Evolutionary conservation across 2,329 filamentous ascomycete species (phyloP), one percentile per base, ranked within the genome.

Genomic region (Pseudocercospora musae): DNA sequence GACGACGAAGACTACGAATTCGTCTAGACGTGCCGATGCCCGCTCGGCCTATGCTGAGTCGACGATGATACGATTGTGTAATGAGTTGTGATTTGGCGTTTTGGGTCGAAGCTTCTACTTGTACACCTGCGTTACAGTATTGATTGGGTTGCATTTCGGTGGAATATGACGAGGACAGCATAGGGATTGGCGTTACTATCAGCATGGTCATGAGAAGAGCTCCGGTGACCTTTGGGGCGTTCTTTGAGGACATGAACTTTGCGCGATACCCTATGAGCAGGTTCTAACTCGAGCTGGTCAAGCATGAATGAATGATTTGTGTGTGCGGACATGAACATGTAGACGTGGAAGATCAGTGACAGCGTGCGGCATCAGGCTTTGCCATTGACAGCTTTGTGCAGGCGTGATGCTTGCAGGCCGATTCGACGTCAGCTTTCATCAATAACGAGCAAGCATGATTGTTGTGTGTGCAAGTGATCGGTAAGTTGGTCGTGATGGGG

Each of bases 1-100:
- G 68, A 66, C 23, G 70, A 71, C 25, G 74, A 75, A 64, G 74
- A 75, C 56, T 75, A 75, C 62, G 74, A 75, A 59, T 73, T 75
- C 62, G 68, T 75, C n/a, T n/a, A n/a, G n/a, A n/a, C n/a, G n/a
- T n/a, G n/a, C n/a, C n/a, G n/a, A n/a, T n/a, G n/a, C n/a, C n/a
- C n/a, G n/a, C n/a, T n/a, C n/a, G n/a, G n/a, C n/a, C n/a, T n/a
- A n/a, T n/a, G n/a, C n/a, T n/a, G n/a, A n/a, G n/a, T 23, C 33
- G 20, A 42, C 25, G 59, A 53, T 27, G 42, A 46, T 33, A 49
- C 46, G 46, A 58, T 48, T 53, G 49, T 31, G 31, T 21, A 54
- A 21, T n/a, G 52, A 4, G n/a, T 9, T 20, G 52, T n/a, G 29
- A 40, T 20, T 3, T 23, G 52, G 52, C 52, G 52, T 46, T 49